A percentile compares a stretch with the other conserved stretches of the same genome.
These are phyloP conservation scores for Carex littledalei DNA, from an alignment of 176 grass and related monocot species.

Conservation along the genomic window DNA sequence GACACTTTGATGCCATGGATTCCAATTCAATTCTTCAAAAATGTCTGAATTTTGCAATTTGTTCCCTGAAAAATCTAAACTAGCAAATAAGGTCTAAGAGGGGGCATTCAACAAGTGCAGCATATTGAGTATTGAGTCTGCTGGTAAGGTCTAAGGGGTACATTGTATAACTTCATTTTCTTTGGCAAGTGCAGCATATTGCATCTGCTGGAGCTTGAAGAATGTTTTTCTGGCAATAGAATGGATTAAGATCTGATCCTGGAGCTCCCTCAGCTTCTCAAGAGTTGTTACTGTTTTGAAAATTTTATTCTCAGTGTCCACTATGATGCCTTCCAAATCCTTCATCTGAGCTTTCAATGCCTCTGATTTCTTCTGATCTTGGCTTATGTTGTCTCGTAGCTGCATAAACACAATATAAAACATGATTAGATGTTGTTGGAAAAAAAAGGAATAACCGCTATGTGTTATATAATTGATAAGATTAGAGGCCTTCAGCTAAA, in stretches of 20 bases:
- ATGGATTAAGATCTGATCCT: constrained; percentile 59
- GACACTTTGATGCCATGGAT: not conserved
- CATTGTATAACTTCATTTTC: constrained; percentile 90
- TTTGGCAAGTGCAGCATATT: constrained; percentile 72
- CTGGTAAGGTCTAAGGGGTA: too few species aligned
- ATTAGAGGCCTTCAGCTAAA: too few species aligned
- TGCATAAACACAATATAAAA: constrained; percentile 15
- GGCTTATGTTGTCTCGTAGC: constrained; percentile 83
- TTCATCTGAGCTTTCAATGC: constrained; percentile 82
- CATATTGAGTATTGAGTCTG: too few species aligned
- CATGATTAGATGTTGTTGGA: not conserved
- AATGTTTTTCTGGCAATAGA: constrained; percentile 66
- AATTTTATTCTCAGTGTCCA: constrained; percentile 47
- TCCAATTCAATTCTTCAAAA: not conserved
- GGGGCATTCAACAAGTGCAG: too few species aligned
- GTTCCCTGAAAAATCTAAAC: not conserved
- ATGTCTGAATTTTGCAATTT: not conserved
- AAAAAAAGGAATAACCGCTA: not conserved
- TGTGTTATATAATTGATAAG: too few species aligned
- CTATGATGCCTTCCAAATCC: constrained; percentile 54
- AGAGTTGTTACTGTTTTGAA: constrained; percentile 37
- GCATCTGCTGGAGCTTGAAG: constrained; percentile 53
- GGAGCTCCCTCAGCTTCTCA: constrained; percentile 55
- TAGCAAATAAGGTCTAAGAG: not conserved
- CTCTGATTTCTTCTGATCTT: constrained; percentile 89